Percentiles rank a stretch among this genome's conserved stretches.
These are phyloP conservation scores for Limonomyces culmigenus DNA, from an alignment of 1,284 basidiomycete genomes.

Conservation along the genomic window DNA sequence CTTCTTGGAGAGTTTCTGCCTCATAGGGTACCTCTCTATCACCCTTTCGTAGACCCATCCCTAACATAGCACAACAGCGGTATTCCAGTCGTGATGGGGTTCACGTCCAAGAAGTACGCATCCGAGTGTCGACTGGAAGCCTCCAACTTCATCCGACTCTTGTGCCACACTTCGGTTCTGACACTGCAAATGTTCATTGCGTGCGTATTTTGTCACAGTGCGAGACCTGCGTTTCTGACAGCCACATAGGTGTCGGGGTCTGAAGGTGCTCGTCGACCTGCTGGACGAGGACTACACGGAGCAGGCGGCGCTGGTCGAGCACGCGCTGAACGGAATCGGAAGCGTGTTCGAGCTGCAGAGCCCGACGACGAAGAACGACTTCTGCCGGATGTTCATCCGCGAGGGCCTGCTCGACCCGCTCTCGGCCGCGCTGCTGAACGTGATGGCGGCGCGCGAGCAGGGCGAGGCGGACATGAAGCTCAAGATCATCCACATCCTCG, in stretches of 20 bases:
- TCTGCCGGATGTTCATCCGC: constrained; percentile 94
- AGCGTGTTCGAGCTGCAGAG: constrained; percentile 92
- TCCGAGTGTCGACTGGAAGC: constrained; percentile 91
- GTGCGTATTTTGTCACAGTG: constrained; percentile 25
- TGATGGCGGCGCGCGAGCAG: constrained; percentile 62
- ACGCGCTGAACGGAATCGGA: constrained; percentile 87
- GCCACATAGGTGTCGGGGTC: constrained; percentile 63
- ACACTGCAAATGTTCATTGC: constrained; percentile 98
- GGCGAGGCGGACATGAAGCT: constrained; percentile 61
- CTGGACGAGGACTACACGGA: constrained; percentile 90
- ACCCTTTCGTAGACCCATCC: constrained; percentile 1
- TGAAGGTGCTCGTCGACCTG: constrained; percentile 88
- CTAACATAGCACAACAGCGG: constrained; percentile 29
- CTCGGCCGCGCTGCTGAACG: constrained; percentile 76
- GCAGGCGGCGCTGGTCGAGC: constrained; percentile 82
- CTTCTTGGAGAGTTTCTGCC: constrained; percentile 87
- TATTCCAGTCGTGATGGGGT: constrained; percentile 87
- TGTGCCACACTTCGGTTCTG: constrained; percentile 84
- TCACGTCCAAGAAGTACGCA: constrained; percentile 88
- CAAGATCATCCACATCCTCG: constrained; percentile 79
- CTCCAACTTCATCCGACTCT: constrained; percentile 82
- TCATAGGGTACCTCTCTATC: constrained; percentile 48
- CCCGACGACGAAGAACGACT: constrained; percentile 93
- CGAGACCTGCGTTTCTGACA: constrained; percentile 1
- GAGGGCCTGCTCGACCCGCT: constrained; percentile 90